A percentile compares a stretch with the other conserved stretches of the same genome.
These are phyloP conservation scores for Hypoxylon subgilvum DNA, from an alignment of 495 filamentous ascomycete species.

Conservation along the genomic window DNA sequence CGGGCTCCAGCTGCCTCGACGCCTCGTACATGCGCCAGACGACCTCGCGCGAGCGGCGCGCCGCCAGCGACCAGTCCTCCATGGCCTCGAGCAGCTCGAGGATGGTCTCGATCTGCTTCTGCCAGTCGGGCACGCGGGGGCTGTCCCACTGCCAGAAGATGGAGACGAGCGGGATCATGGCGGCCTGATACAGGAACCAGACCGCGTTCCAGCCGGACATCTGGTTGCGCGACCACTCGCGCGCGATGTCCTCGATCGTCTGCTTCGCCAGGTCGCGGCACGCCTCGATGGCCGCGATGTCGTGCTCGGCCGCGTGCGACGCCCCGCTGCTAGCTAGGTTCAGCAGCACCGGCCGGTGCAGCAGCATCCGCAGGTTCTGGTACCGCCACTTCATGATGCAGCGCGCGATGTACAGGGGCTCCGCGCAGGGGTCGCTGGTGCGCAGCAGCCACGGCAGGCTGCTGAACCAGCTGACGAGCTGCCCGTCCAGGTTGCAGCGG, in stretches of 20 bases:
- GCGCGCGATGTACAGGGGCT: conserved; percentile 70
- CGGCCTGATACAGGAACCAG: conserved; percentile 82
- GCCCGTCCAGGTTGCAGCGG: conserved; percentile 66
- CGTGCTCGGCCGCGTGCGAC: conserved; percentile 66
- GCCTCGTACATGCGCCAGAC: conserved; percentile 74
- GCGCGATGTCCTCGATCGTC: conserved; percentile 73
- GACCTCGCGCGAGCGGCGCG: conserved; percentile 70
- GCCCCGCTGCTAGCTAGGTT: conserved; percentile 71
- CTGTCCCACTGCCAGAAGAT: conserved; percentile 70
- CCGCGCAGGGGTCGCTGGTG: conserved; percentile 71
- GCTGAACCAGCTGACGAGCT: conserved; percentile 74
- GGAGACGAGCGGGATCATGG: conserved; percentile 75
- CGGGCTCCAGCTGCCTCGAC: conserved; percentile 47
- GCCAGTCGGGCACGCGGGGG: conserved; percentile 59
- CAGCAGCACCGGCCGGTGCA: conserved; percentile 77
- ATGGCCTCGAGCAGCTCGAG: conserved; percentile 71
- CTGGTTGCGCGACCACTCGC: conserved; percentile 72
- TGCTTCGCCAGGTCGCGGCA: conserved; percentile 72
- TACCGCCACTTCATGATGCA: conserved; percentile 85
- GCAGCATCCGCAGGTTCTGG: conserved; percentile 77
- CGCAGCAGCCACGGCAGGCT: conserved; percentile 73
- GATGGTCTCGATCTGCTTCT: conserved; percentile 72
- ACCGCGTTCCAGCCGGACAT: conserved; percentile 83
- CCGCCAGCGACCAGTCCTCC: conserved; percentile 73
- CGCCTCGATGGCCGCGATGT: conserved; percentile 70